Conservation (phyloP, 208 protist genomes). For the Leishmania major region DNA sequence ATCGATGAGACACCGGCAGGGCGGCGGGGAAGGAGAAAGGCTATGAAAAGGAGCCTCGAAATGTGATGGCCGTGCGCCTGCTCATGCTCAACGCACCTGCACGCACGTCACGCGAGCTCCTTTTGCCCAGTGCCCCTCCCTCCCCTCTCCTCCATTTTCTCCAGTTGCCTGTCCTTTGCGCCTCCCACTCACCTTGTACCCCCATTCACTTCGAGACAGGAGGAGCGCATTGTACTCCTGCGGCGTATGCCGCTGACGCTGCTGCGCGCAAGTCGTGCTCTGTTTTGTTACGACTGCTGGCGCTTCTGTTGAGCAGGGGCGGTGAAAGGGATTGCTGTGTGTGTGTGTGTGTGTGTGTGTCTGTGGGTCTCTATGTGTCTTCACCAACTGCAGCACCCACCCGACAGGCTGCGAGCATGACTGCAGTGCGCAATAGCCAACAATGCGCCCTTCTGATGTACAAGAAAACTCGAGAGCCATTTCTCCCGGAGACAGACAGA, state of each 20-base stretch:
- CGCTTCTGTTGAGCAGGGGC: background rate
- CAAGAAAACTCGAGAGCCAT: background rate
- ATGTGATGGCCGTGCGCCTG: background rate
- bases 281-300: background rate
- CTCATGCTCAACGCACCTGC: background rate
- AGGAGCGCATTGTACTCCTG: background rate
- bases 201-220: background rate
- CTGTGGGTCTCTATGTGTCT: background rate
- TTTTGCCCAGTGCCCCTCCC: background rate
- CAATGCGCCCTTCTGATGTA: background rate
- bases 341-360: background rate
- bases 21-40: background rate
- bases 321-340: background rate
- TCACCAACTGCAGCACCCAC: background rate
- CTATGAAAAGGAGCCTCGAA: background rate
- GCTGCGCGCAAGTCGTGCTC: background rate
- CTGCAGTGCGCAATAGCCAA: background rate
- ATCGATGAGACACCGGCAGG: background rate
- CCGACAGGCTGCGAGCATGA: background rate
- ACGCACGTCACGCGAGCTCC: background rate
- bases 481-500: background rate
- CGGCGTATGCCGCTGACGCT: slow-evolving; percentile 1
- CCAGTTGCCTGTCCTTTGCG: background rate
- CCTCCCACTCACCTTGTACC: background rate
- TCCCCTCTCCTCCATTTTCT: background rate